Evolutionary conservation across 345 rosid species (phyloP), one percentile per base, ranked within the genome.

Genomic region (Clausena lansium): DNA sequence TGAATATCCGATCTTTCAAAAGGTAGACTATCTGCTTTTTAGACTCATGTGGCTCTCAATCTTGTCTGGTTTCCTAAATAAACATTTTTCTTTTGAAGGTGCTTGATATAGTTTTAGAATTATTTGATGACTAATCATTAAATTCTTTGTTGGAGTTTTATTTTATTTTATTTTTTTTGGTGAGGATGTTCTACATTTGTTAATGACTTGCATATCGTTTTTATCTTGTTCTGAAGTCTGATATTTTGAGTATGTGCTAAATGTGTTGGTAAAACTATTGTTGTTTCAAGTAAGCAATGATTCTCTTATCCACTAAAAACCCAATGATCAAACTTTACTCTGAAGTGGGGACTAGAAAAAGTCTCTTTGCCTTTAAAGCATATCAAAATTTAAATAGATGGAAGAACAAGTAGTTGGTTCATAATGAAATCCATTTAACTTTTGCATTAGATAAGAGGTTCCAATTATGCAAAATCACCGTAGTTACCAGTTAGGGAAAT

Each of bases 1-100:
- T 50, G 98, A 92, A 77, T 93, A 93, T 82, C 98, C 98, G 19
- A 84, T 93, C 75, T 91, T 93, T 85, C 90, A 86, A 22, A 93
- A 93, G 93, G 98, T 90, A 77, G 41, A 27, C 65, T 41, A 7
- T 54, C 70, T 68, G 15, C 57, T 54, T 24, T 73, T 59, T n/a
- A n/a, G 41, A 10, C 70, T 17, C 35, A 70, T 20, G 3, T 35
- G n/a, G 24, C 59, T 71, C 35, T 28, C 5, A 47, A 15, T 70
- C 35, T 36, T 63, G 24, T 27, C 14, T 3, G 64, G 59, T n/a
- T n/a, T n/a, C n/a, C n/a, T 28, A 64, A 6, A 28, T 13, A n/a
- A 22, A 33, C 45, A 27, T 67, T 27, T 22, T 22, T 60, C 39
- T 9, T 55, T 73, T 60, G 24, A 17, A 5, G 67, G n/a, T 59